Evolutionary conservation across 495 filamentous ascomycete species (phyloP).

Genomic region (Hypoxylon fuscum): DNA sequence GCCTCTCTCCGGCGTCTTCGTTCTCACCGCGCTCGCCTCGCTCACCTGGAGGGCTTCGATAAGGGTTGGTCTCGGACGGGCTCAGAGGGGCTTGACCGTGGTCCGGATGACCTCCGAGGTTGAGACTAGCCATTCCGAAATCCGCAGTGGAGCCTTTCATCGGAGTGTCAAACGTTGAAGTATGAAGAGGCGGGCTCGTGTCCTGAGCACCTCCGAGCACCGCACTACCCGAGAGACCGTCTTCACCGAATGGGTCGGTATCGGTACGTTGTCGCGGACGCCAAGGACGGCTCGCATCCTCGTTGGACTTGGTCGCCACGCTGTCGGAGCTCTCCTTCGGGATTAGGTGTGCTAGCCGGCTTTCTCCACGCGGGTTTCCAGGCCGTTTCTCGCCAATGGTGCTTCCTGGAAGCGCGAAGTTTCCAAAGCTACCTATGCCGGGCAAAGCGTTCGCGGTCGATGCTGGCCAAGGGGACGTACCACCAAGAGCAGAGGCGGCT

Average conservation of each 20-base stretch:
- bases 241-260: constrained; percentile 82
- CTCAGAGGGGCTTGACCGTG: constrained; percentile 70
- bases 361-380: constrained; percentile 76
- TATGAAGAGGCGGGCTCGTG: constrained; percentile 58
- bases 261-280: constrained; percentile 70
- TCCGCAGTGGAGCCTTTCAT: constrained; percentile 64
- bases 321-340: constrained; percentile 80
- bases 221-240: constrained; percentile 74
- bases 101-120: constrained; percentile 63
- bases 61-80: constrained; percentile 97
- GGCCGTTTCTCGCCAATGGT: constrained; percentile 76
- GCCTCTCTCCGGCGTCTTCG: constrained; percentile 67
- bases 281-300: constrained; percentile 55
- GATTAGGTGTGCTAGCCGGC: constrained; percentile 84
- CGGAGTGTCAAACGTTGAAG: constrained; percentile 63
- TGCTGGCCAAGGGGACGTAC: constrained; percentile 75
- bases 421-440: constrained; percentile 87
- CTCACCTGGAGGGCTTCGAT: constrained; percentile 88
- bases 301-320: constrained; percentile 51
- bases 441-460: constrained; percentile 64
- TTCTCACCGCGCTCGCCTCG: constrained; percentile 76
- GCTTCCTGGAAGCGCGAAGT: constrained; percentile 69
- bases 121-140: constrained; percentile 85
- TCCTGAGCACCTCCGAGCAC: constrained; percentile 81
- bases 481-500: constrained; percentile 51